phyloP scores from a whole-genome alignment of 2,329 filamentous ascomycete species.

The Chaetomiaceae sp. region DNA sequence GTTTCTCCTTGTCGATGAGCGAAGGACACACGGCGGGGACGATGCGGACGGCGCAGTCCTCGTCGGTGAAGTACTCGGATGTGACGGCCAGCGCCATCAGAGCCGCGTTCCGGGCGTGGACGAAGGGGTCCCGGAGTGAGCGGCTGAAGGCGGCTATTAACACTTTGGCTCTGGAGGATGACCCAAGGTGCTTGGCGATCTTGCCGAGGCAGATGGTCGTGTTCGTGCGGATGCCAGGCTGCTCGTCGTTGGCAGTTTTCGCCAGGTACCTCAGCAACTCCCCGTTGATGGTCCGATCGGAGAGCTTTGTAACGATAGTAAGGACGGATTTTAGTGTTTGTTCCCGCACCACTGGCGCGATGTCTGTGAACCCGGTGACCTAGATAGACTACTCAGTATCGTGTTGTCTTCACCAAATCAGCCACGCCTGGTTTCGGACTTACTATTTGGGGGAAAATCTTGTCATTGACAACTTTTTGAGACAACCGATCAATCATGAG shows the following conservation, averaged over 20 bases:
- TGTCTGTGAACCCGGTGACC: constrained; percentile 91
- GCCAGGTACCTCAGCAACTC: constrained; percentile 86
- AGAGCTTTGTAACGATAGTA: constrained; percentile 79
- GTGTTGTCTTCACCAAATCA: not conserved
- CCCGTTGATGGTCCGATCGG: constrained; percentile 87
- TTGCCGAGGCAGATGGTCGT: constrained; percentile 97
- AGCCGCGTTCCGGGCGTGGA: constrained; percentile 86
- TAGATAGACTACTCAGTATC: constrained; percentile 30
- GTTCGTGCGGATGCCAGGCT: constrained; percentile 94
- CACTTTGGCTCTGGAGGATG: constrained; percentile 76
- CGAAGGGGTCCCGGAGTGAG: constrained; percentile 85
- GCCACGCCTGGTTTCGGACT: constrained; percentile 17
- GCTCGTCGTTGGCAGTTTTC: constrained; percentile 95
- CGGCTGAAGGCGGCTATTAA: constrained; percentile 87
- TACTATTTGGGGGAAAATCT: constrained; percentile 92
- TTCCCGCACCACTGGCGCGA: constrained; percentile 85
- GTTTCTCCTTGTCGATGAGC: constrained; percentile 90
- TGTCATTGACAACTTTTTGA: constrained; percentile 87
- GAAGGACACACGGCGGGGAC: constrained; percentile 78
- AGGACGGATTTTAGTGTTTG: constrained; percentile 94
- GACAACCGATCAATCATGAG: constrained; percentile 86
- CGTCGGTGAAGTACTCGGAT: constrained; percentile 76
- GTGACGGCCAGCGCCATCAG: constrained; percentile 83
- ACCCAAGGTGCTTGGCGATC: constrained; percentile 82
- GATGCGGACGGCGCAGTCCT: constrained; percentile 79